Conservation (phyloP, 352 stramenopile genomes). For the Peronospora farinosa region DNA sequence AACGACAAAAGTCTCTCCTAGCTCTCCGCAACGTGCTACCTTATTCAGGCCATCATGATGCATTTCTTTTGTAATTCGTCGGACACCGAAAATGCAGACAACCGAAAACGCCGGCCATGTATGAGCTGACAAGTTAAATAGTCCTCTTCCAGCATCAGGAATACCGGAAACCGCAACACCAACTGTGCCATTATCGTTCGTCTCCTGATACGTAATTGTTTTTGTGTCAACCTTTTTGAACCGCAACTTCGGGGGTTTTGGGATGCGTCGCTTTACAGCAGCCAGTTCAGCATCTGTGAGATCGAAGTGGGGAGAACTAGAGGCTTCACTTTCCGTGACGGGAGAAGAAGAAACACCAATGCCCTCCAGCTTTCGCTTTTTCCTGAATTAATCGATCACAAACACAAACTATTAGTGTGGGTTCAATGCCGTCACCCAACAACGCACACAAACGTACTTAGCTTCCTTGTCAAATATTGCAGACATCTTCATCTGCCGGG, state of each 20-base stretch:
- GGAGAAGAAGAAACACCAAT: slow-evolving; percentile 42
- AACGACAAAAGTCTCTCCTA: slow-evolving; percentile 84
- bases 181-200: slow-evolving; percentile 84
- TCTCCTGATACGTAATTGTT: slow-evolving; percentile 81
- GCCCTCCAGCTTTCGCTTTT: slow-evolving; percentile 68
- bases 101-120: slow-evolving; percentile 82
- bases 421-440: background rate
- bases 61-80: slow-evolving; percentile 81
- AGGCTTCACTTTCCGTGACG: slow-evolving; percentile 55
- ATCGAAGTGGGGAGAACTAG: slow-evolving; percentile 56
- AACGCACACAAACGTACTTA: slow-evolving; percentile 45
- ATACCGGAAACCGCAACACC: slow-evolving; percentile 79
- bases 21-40: slow-evolving; percentile 72
- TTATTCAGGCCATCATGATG: slow-evolving; percentile 86
- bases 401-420: slow-evolving; percentile 16
- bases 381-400: slow-evolving; percentile 30
- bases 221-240: slow-evolving; percentile 84
- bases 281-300: slow-evolving; percentile 77
- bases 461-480: slow-evolving; percentile 57
- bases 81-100: slow-evolving; percentile 84
- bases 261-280: slow-evolving; percentile 71
- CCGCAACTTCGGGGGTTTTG: slow-evolving; percentile 71
- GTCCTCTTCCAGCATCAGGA: slow-evolving; percentile 66
- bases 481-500: slow-evolving; percentile 76
- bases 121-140: slow-evolving; percentile 80